Base-by-base conservation (phyloP, 345 rosid genomes). In the Gynandropsis gynandra region DNA sequence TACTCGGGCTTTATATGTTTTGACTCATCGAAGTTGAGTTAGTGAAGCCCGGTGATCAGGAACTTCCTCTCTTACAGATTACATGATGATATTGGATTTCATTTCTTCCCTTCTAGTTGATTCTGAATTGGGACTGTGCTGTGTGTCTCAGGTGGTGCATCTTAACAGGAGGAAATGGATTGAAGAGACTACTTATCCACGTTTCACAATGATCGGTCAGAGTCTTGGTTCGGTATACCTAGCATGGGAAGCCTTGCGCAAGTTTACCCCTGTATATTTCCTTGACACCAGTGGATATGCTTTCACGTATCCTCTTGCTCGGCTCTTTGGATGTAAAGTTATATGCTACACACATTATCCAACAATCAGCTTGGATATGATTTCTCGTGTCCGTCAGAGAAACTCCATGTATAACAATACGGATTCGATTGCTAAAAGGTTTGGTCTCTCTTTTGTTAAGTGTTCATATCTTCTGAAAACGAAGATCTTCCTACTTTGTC, bases 301-400 rank as follows among this genome's bases (percentile, higher is more conserved):
- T 56, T 87, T 92, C 48, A 82, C 96, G 0, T 92, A 92, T 64
- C 96, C 95, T 20, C 67, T 92, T 57, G 96, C 96, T 8, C 71
- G 95, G 46, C n/a, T 87, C 52, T 87, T 87, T 71, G 96, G 98
- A 15, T 87, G 98, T 72, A 82, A 78, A 73, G 95, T 92, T 69
- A 68, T 87, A 56, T 92, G 96, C 62, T 87, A 87, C 43, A 84
- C 93, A 5, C 98, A 87, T 75, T 92, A 92, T 45, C 98, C 96
- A 66, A 87, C 96, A 4, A 87, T 92, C 50, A 87, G 96, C 61
- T 59, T 74, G 58, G 98, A 92, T 59, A 87, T 92, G 96, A 61
- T 92, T 49, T 84, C 87, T 60, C 89, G 96, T 47, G 96, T 92
- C 45, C 84, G 74, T 52, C 67, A 69, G 9, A 65, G 80, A 9